phyloP scores from a whole-genome alignment of 106 monocot genomes.

The Dendrobium huoshanense region DNA sequence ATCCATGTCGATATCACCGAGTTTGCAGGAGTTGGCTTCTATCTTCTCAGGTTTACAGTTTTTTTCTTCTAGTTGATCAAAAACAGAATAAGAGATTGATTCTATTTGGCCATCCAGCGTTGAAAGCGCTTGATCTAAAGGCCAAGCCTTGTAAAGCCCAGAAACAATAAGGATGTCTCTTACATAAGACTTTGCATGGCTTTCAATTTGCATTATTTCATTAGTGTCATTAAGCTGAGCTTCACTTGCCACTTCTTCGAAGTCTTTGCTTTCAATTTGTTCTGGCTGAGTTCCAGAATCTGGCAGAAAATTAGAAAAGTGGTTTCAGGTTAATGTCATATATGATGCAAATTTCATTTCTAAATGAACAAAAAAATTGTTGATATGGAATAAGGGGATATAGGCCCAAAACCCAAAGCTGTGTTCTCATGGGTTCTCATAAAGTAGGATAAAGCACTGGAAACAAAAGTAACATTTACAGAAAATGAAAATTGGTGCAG shows the following conservation, averaged over 20 bases:
- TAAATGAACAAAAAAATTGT: not conserved
- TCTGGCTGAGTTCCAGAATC: constrained; percentile 13
- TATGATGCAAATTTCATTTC: not conserved
- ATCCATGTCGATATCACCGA: constrained; percentile 13
- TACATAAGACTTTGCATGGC: constrained; percentile 33
- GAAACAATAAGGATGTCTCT: constrained; percentile 45
- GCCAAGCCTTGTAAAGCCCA: constrained; percentile 20
- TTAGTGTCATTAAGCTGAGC: constrained; percentile 2
- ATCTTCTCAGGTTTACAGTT: constrained; percentile 4
- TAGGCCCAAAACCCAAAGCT: not conserved
- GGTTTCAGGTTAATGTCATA: not conserved
- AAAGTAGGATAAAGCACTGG: not conserved
- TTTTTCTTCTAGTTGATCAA: constrained; percentile 48
- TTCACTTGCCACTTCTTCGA: constrained; percentile 16
- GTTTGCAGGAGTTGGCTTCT: not conserved
- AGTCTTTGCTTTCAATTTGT: constrained; percentile 8
- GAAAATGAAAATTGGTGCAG: not conserved
- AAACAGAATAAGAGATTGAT: constrained; percentile 48
- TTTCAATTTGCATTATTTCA: constrained; percentile 19
- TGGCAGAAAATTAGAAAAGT: constrained; percentile 2
- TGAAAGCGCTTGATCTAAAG: constrained; percentile 19
- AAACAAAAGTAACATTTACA: not conserved
- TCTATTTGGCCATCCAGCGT: constrained; percentile 29
- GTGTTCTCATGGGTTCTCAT: not conserved
- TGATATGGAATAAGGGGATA: not conserved